These are phyloP conservation scores for Zymoseptoria tritici DNA, from an alignment of 2,329 filamentous ascomycete species.

Conservation along the genomic window DNA sequence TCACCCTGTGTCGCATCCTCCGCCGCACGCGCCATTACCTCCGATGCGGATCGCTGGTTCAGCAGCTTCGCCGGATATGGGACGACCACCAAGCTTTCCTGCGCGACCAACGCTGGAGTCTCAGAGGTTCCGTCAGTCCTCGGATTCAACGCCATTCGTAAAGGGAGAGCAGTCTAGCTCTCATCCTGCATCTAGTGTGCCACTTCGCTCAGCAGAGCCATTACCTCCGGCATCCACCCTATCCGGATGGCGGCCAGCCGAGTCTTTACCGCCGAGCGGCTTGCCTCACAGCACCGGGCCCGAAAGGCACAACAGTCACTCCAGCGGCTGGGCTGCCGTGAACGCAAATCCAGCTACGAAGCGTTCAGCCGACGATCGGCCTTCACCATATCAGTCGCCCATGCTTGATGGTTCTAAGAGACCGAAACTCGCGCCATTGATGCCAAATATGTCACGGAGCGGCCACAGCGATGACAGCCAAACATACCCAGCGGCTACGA, in stretches of 20 bases:
- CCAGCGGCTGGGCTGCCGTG: slow-evolving; percentile 38
- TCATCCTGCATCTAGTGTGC: slow-evolving; percentile 3
- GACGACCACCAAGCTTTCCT: slow-evolving; percentile 12
- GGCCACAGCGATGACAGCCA: slow-evolving; percentile 24
- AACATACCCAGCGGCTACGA: slow-evolving; percentile 8
- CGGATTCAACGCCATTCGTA: slow-evolving; percentile 12
- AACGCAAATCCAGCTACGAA: slow-evolving; percentile 38
- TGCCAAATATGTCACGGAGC: slow-evolving; percentile 30
- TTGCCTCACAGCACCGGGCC: slow-evolving; percentile 11
- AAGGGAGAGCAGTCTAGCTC: slow-evolving; percentile 5
- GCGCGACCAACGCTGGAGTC: slow-evolving; percentile 9
- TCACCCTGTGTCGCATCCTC: slow-evolving; percentile 3
- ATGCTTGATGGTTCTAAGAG: slow-evolving; percentile 38
- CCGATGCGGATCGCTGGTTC: slow-evolving; percentile 19
- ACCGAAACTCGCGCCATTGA: slow-evolving; percentile 35
- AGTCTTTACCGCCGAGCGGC: slow-evolving; percentile 13
- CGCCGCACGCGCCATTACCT: slow-evolving; percentile 13
- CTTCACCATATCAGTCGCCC: slow-evolving; percentile 23
- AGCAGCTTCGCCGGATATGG: slow-evolving; percentile 14
- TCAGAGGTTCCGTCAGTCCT: slow-evolving; percentile 11
- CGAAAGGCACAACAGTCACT: slow-evolving; percentile 8
- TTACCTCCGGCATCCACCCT: slow-evolving; percentile 21
- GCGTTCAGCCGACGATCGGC: slow-evolving; percentile 32
- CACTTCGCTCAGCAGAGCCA: slow-evolving; percentile 12
- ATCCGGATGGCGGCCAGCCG: slow-evolving; percentile 25